Evolutionary conservation across 148 eudicot species (phyloP).

Genomic region (Linanthus parryae): DNA sequence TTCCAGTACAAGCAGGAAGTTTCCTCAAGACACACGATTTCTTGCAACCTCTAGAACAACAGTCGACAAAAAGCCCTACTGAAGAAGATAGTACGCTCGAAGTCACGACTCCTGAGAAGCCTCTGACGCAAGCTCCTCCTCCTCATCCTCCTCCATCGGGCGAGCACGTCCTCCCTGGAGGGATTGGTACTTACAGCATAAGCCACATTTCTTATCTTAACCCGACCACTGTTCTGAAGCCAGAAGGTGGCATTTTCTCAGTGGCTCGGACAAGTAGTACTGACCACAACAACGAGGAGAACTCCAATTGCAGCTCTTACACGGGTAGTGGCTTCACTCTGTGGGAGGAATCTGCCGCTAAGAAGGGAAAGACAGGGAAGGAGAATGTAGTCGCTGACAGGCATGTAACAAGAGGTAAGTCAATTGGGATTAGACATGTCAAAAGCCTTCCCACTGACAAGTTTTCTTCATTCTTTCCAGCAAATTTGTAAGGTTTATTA

Average conservation of each 20-base stretch:
- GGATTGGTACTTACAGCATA: conserved; percentile 79
- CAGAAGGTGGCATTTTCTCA: conserved; percentile 43
- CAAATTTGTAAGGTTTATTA: too few species aligned
- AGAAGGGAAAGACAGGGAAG: conserved; percentile 85
- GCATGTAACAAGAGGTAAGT: conserved; percentile 52
- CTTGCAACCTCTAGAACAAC: conserved; percentile 78
- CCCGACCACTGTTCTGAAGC: conserved; percentile 56
- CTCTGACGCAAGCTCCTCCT: conserved; percentile 37
- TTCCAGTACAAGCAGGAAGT: too few species aligned
- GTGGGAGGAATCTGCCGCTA: conserved; percentile 76
- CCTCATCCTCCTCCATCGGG: conserved; percentile 33
- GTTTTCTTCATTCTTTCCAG: too few species aligned
- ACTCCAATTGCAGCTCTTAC: conserved; percentile 70
- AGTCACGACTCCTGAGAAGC: conserved; percentile 37
- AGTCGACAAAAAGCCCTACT: conserved; percentile 34
- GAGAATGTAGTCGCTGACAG: conserved; percentile 50
- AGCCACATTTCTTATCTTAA: conserved; percentile 55
- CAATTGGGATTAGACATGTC: too few species aligned
- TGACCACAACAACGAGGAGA: conserved; percentile 54
- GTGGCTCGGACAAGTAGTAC: conserved; percentile 44
- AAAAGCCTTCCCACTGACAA: too few species aligned
- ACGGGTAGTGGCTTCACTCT: conserved; percentile 78
- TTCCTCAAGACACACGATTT: conserved; percentile 73
- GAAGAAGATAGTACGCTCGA: conserved; percentile 37
- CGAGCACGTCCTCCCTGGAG: conserved; percentile 76